Conservation (phyloP, 371 early-diverging fungal species). For the Conidiobolus incongruus region DNA sequence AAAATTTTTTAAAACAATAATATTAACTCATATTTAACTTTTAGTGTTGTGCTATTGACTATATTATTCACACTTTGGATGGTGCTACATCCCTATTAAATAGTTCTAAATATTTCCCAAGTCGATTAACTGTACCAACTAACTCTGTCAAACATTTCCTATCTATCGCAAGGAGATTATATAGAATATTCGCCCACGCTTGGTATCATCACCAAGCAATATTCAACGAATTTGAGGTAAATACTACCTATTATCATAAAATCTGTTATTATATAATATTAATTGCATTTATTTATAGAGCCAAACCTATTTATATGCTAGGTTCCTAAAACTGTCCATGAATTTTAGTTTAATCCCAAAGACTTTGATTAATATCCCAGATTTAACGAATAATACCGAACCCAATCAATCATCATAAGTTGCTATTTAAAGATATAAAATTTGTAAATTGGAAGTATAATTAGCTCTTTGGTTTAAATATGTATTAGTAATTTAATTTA, state of each 20-base stretch:
- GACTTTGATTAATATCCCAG: conserved; percentile 45
- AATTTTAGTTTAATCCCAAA: conserved; percentile 34
- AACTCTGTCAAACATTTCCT: conserved; percentile 61
- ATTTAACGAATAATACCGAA: conserved; percentile 40
- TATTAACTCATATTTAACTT: too few relatives aligned
- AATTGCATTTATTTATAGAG: too few relatives aligned
- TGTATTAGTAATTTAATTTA: too few relatives aligned
- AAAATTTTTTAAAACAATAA: too few relatives aligned
- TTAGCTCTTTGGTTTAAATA: too few relatives aligned
- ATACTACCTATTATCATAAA: too few relatives aligned
- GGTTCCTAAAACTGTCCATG: conserved; percentile 46
- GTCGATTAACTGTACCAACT: conserved; percentile 41
- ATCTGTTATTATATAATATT: too few relatives aligned
- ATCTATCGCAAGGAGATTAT: conserved; percentile 68
- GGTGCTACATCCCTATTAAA: conserved; percentile 60
- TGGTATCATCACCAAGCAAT: conserved; percentile 76
- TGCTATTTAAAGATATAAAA: too few relatives aligned
- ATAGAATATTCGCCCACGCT: conserved; percentile 89
- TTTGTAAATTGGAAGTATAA: too few relatives aligned
- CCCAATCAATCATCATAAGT: too few relatives aligned
- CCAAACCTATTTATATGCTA: conserved; percentile 47
- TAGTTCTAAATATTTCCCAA: conserved; percentile 50
- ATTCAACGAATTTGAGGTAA: conserved; percentile 74
- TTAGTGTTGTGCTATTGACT: conserved; percentile 86
- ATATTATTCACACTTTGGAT: conserved; percentile 80